These are phyloP conservation scores for Hymenoscyphus albidus DNA, from an alignment of 2,329 filamentous ascomycete species.

Conservation along the genomic window DNA sequence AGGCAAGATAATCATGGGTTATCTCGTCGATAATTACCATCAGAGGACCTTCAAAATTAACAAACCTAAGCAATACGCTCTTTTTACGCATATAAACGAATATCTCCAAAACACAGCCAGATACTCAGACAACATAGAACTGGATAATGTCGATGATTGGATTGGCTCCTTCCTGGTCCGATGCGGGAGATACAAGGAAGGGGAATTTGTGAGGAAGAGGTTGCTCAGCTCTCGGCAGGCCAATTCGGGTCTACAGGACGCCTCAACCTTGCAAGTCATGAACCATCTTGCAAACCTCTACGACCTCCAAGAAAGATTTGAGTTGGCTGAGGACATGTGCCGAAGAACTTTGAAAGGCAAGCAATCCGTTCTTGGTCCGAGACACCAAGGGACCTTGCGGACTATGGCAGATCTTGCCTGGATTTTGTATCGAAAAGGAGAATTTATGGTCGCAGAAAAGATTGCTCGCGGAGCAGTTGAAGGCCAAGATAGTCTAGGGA, in stretches of 20 bases:
- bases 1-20: slow-evolving; percentile 6
- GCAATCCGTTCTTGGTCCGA: neutral
- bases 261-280: neutral
- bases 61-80: slow-evolving; percentile 3
- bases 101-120: slow-evolving; percentile 11
- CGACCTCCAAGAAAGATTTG: neutral
- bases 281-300: slow-evolving; percentile 1
- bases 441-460: slow-evolving; percentile 2
- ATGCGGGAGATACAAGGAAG: slow-evolving; percentile 10
- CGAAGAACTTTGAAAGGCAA: neutral
- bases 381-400: neutral
- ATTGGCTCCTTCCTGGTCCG: slow-evolving; percentile 2
- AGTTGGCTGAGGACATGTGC: neutral
- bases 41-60: slow-evolving; percentile 9
- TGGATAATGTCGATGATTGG: slow-evolving; percentile 2
- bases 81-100: slow-evolving; percentile 14
- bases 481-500: neutral
- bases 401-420: slow-evolving; percentile 3
- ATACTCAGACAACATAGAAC: neutral
- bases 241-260: neutral
- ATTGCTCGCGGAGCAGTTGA: neutral
- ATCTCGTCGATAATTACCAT: neutral
- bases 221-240: neutral
- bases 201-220: slow-evolving; percentile 1
- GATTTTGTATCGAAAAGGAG: neutral